These are phyloP conservation scores for Penicillium malachiteum DNA, from an alignment of 495 filamentous ascomycete genomes.

Conservation along the genomic window DNA sequence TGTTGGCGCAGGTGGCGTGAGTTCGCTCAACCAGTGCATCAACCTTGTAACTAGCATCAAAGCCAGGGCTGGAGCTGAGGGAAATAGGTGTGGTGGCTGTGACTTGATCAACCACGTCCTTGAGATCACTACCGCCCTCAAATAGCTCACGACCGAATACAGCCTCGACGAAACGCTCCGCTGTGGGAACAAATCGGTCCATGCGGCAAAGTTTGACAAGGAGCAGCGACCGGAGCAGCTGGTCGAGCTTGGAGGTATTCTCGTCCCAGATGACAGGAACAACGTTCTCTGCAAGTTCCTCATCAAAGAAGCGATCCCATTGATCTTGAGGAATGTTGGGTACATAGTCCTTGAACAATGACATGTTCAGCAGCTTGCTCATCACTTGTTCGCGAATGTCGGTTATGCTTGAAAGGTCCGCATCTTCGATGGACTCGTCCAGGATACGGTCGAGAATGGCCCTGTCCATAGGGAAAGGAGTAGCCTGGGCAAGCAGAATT, in stretches of 20 bases:
- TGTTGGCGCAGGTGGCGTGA: conserved; percentile 82
- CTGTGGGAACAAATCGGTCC: conserved; percentile 89
- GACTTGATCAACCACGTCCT: conserved; percentile 81
- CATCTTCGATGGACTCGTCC: conserved; percentile 71
- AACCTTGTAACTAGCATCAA: conserved; percentile 98
- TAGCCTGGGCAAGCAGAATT: conserved; percentile 93
- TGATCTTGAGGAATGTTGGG: conserved; percentile 55
- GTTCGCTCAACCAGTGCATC: conserved; percentile 86
- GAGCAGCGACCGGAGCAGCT: conserved; percentile 78
- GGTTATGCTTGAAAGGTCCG: conserved; percentile 70
- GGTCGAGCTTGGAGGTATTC: conserved; percentile 61
- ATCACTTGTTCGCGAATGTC: conserved; percentile 69
- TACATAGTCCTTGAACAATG: conserved; percentile 72
- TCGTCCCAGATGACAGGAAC: conserved; percentile 79
- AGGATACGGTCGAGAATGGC: conserved; percentile 80
- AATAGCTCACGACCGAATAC: conserved; percentile 86
- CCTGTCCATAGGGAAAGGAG: conserved; percentile 92
- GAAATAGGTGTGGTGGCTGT: conserved; percentile 82
- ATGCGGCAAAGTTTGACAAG: conserved; percentile 93
- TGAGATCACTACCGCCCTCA: conserved; percentile 78
- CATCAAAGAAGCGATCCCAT: conserved; percentile 78
- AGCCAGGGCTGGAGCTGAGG: conserved; percentile 90
- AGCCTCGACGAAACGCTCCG: conserved; percentile 82
- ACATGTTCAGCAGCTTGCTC: conserved; percentile 62
- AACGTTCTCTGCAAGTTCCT: conserved; percentile 84